These are phyloP conservation scores for Cryptosporidium xiaoi DNA, from an alignment of 169 alveolate genomes.

Conservation along the genomic window DNA sequence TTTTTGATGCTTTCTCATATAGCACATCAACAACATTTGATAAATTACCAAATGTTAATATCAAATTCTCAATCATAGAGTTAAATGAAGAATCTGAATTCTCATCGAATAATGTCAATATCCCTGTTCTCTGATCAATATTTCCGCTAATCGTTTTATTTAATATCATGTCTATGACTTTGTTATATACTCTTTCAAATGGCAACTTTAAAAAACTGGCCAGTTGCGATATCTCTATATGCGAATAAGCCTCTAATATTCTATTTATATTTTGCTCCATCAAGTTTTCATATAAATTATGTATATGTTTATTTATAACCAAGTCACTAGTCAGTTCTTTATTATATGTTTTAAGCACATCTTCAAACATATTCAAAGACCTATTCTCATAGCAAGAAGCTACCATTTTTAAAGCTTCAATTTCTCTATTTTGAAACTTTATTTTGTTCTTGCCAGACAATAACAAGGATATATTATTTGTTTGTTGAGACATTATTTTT, in stretches of 20 bases:
- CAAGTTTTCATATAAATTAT: slow-evolving; percentile 86
- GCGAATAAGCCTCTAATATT: slow-evolving; percentile 91
- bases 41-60: slow-evolving; percentile 81
- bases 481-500: slow-evolving; percentile 90
- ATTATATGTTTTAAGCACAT: slow-evolving; percentile 83
- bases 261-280: slow-evolving; percentile 90
- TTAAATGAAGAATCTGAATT: slow-evolving; percentile 76
- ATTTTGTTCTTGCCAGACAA: slow-evolving; percentile 86
- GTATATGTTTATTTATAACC: slow-evolving; percentile 87
- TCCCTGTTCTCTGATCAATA: slow-evolving; percentile 93
- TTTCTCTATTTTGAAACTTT: slow-evolving; percentile 87
- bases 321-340: slow-evolving; percentile 85
- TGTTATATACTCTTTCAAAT: slow-evolving; percentile 85
- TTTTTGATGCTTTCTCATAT: slow-evolving; percentile 82
- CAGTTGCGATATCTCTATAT: slow-evolving; percentile 88
- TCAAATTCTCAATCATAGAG: slow-evolving; percentile 81
- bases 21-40: slow-evolving; percentile 85
- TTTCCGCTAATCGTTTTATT: slow-evolving; percentile 94
- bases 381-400: slow-evolving; percentile 89
- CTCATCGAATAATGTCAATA: slow-evolving; percentile 90
- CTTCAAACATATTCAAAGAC: slow-evolving; percentile 88
- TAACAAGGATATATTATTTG: slow-evolving; percentile 82
- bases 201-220: slow-evolving; percentile 87
- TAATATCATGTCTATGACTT: slow-evolving; percentile 92
- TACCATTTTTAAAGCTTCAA: slow-evolving; percentile 89